Conservation (phyloP, 768 basidiomycete genomes). For the Neoboletus magnificus region DNA sequence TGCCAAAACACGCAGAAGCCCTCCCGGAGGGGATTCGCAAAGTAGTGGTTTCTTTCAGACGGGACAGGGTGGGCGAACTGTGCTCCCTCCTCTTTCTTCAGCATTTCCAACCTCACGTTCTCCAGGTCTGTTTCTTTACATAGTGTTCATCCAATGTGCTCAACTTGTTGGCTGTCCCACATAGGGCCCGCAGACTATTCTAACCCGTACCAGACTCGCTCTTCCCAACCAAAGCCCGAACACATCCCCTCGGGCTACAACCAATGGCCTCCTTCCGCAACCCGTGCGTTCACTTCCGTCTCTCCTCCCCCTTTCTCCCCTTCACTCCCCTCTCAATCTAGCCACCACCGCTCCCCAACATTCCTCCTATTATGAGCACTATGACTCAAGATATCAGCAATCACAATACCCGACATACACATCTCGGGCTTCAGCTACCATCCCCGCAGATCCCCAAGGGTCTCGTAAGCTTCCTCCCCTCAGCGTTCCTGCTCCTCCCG, state of each 20-base stretch:
- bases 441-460: slow-evolving; percentile 46
- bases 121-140: slow-evolving; percentile 77
- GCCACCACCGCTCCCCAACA: slow-evolving; percentile 46
- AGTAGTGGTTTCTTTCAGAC: slow-evolving; percentile 65
- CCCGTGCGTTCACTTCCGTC: slow-evolving; percentile 33
- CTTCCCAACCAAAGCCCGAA: slow-evolving; percentile 59
- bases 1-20: slow-evolving; percentile 60
- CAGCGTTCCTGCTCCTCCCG: slow-evolving; percentile 38
- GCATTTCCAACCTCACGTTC: slow-evolving; percentile 86
- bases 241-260: slow-evolving; percentile 49
- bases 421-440: slow-evolving; percentile 47
- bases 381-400: slow-evolving; percentile 48
- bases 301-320: not conserved
- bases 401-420: slow-evolving; percentile 43
- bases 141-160: slow-evolving; percentile 53
- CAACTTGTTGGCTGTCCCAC: slow-evolving; percentile 53
- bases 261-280: slow-evolving; percentile 37
- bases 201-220: slow-evolving; percentile 63
- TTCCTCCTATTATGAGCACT: slow-evolving; percentile 52
- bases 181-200: slow-evolving; percentile 59
- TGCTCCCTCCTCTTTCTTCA: slow-evolving; percentile 82
- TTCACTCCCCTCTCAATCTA: slow-evolving; percentile 7
- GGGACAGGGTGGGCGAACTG: slow-evolving; percentile 87
- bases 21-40: slow-evolving; percentile 62
- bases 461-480: slow-evolving; percentile 61